These are phyloP conservation scores for Straminergon stramineum DNA, from an alignment of 225 moss, liverwort and hornwort species.

Conservation along the genomic window DNA sequence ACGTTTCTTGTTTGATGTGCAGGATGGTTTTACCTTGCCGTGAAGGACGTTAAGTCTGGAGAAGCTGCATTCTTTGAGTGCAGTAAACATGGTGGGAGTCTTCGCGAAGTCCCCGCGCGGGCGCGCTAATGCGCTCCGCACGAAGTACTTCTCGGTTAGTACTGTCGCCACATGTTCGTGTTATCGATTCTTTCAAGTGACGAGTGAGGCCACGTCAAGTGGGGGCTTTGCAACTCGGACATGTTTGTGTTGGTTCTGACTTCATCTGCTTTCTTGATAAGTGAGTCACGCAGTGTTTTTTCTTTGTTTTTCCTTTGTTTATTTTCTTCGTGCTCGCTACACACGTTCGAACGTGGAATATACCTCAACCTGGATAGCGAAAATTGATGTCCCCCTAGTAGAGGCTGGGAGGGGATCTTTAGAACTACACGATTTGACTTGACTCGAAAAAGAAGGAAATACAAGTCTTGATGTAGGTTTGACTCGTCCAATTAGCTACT, in stretches of 20 bases:
- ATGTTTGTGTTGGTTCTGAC: background rate
- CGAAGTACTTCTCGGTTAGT: constrained; percentile 31
- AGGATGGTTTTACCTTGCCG: background rate
- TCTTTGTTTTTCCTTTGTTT: background rate
- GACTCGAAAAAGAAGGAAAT: background rate
- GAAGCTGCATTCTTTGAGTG: background rate
- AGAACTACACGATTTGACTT: background rate
- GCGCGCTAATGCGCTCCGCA: constrained; percentile 1
- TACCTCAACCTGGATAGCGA: background rate
- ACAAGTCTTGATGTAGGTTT: background rate
- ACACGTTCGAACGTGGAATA: background rate
- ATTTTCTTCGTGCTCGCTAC: background rate
- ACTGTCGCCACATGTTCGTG: background rate
- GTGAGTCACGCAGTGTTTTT: background rate
- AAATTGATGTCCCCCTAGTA: background rate
- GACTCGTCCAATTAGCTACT: background rate
- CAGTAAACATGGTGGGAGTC: constrained; percentile 20
- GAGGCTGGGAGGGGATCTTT: background rate
- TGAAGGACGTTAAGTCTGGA: background rate
- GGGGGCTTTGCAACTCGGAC: background rate
- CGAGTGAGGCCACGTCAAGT: background rate
- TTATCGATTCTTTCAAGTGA: background rate
- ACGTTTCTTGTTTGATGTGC: background rate
- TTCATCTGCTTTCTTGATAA: background rate
- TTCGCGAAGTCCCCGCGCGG: constrained; percentile 17